Evolutionary conservation across 495 filamentous ascomycete genomes (phyloP).

Genomic region (Neurospora africana): DNA sequence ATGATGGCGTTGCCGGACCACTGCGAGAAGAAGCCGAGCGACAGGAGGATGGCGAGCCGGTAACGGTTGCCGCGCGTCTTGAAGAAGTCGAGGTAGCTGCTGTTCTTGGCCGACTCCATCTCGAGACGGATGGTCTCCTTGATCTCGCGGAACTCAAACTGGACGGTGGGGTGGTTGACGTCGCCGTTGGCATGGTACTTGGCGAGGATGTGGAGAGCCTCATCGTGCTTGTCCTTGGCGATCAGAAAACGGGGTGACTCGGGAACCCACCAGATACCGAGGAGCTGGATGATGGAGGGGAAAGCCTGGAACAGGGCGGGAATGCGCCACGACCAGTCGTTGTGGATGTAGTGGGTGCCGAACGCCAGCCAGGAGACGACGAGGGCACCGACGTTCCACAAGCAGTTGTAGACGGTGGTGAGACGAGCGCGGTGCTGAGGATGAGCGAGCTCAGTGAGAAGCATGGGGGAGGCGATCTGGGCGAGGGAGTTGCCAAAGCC

Average conservation of each 20-base stretch:
- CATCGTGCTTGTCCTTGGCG: constrained; percentile 51
- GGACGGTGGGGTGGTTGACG: constrained; percentile 43
- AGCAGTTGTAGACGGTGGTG: constrained; percentile 56
- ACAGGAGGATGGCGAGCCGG: constrained; percentile 46
- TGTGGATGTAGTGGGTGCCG: constrained; percentile 38
- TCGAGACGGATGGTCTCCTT: constrained; percentile 47
- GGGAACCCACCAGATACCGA: constrained; percentile 44
- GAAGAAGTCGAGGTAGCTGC: constrained; percentile 49
- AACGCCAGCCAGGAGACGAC: constrained; percentile 43
- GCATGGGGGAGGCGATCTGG: constrained; percentile 51
- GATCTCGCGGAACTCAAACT: constrained; percentile 51
- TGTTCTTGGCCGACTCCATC: constrained; percentile 31
- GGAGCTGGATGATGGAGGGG: constrained; percentile 41
- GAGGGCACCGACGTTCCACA: constrained; percentile 50
- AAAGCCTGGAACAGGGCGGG: constrained; percentile 46
- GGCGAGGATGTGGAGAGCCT: constrained; percentile 49
- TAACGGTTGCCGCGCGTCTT: constrained; percentile 59
- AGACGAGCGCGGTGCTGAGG: constrained; percentile 57
- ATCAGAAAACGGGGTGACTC: constrained; percentile 56
- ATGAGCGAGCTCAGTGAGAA: constrained; percentile 55
- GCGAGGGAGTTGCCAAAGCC: constrained; percentile 50
- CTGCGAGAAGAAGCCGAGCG: constrained; percentile 55
- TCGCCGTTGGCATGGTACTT: constrained; percentile 50
- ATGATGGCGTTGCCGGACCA: constrained; percentile 60
- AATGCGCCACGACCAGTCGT: constrained; percentile 44